phyloP scores from a whole-genome alignment of 1,139 yeast genomes.

The Suzukiozyma palmioleophila region DNA sequence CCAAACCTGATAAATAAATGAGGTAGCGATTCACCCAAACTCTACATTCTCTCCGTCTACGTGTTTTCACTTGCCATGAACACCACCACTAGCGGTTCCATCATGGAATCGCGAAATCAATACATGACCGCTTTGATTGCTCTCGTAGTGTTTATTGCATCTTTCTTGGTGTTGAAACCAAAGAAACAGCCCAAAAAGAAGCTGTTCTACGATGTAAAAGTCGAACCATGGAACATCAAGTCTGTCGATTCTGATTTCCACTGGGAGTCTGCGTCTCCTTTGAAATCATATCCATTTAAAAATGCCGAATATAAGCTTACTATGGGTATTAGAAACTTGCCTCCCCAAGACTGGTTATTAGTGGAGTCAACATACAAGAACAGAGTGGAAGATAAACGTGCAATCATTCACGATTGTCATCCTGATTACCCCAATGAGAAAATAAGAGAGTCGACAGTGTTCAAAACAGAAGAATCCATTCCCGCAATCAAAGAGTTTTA shows the following conservation, averaged over 20 bases:
- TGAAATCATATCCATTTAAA: conserved; percentile 18
- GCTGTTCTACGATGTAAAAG: conserved; percentile 4
- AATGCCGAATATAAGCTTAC: conserved; percentile 56
- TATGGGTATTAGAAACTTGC: conserved; percentile 59
- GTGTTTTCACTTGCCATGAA: no score
- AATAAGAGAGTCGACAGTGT: conserved; percentile 25
- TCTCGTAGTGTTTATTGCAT: neutral
- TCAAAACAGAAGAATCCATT: conserved; percentile 37
- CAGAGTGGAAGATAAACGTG: conserved; percentile 39
- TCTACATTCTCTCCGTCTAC: no score
- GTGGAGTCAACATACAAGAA: conserved; percentile 60
- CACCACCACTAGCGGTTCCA: no score
- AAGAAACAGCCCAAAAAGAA: neutral
- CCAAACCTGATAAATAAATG: no score
- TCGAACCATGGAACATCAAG: conserved; percentile 9
- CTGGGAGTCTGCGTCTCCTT: conserved; percentile 15
- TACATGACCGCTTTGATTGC: neutral
- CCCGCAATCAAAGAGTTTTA: conserved; percentile 58
- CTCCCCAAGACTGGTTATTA: conserved; percentile 59
- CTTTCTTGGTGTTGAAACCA: neutral
- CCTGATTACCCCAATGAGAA: conserved; percentile 33
- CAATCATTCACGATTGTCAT: conserved; percentile 34
- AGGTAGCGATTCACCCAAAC: no score
- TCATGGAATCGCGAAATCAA: neutral
- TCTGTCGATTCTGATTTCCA: conserved; percentile 14